Base-by-base conservation (phyloP, 108 stramenopile species). In the Cyclostephanos invisitatus region DNA sequence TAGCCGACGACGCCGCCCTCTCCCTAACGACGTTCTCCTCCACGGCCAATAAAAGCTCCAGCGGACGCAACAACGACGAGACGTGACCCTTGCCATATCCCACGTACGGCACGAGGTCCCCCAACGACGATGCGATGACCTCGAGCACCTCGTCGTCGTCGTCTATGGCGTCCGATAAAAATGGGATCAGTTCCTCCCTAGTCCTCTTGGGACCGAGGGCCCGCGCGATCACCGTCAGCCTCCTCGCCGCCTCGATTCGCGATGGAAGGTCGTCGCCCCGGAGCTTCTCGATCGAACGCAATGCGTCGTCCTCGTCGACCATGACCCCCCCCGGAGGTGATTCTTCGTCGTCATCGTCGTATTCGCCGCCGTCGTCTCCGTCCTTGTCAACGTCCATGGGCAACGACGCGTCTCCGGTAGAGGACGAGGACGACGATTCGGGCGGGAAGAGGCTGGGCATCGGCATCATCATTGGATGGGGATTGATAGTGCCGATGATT, bases 31-130 rank as follows among this genome's bases (percentile, higher is more conserved):
- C 67, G 56, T 32, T 78, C 64, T 95, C 91, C 66, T 92, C 94
- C 61, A 96, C 97, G 3, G 91, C 90, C 62, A 96, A 72, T 12
- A 99, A 89, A 18, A 87, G 63, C 74, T 98, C 96, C 47, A 99
- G 80, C 7, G 97, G 96, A 48, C 70, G 86, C 37, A 99, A 72
- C 40, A 99, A 77, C 20, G 70, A 64, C 22, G 83, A 61, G 2
- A 84, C 86, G 61, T 88, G 73, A 10, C 49, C 62, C 9, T 73
- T 40, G 2, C 90, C 90, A n/a, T n/a, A n/a, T n/a, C 94, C 94
- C 7, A 92, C 90, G 51, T 84, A 74, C 0, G 80, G 75, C 7
- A 91, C 64, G 64, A 95, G 70, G 17, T 85, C 78, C 3, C 90
- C 85, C 14, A 95, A 64, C 10, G 88, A 88, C 18, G 59, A 59